Evolutionary conservation across 495 filamentous ascomycete genomes (phyloP), one percentile per base, ranked within the genome.

Genomic region (Penicillium longicatenatum): DNA sequence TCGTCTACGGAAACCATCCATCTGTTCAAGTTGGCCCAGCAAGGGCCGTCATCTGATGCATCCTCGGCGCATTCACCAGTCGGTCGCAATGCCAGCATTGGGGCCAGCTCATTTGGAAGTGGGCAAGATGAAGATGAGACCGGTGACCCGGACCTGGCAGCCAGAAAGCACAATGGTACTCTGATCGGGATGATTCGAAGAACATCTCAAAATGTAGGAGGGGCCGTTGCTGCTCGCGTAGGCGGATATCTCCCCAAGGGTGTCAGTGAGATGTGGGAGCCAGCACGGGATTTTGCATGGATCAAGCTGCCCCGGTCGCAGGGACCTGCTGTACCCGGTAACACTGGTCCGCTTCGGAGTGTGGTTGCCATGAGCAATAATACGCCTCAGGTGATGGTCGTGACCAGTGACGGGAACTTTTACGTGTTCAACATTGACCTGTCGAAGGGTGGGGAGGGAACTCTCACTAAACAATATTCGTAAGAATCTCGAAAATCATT

Each of bases 1-100:
- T 97, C 93, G 10, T 91, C 91, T 2, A 93, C 92, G 0, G 95
- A 98, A 65, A 98, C 94, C 12, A 89, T 98, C n/a, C 94, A 98
- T 67, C 87, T 98, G 49, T 98, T 98, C 74, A 91, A 93, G 42
- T 77, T 98, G 43, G 79, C 75, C 41, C 71, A 73, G 11, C 74
- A 70, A 55, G 63, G 70, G 5, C 62, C 70, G 29, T 56, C 63
- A 16, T 63, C 64, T 42, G 73, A 77, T 29, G 70, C 62, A 4
- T 72, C 70, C 16, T 60, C 67, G 6, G 70, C 72, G 11, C 62
- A 71, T 17, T 69, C 74, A 1, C 63, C 75, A 9, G 48, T 62
- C 20, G 63, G 67, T 8, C 72, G 70, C 11, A 76, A 78, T 21
- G 68, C 77, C 31, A 73, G 68, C 33, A 61, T 73, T 50, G 78